These are phyloP conservation scores for Leishmania tropica DNA, from an alignment of 208 protist species.

Conservation along the genomic window DNA sequence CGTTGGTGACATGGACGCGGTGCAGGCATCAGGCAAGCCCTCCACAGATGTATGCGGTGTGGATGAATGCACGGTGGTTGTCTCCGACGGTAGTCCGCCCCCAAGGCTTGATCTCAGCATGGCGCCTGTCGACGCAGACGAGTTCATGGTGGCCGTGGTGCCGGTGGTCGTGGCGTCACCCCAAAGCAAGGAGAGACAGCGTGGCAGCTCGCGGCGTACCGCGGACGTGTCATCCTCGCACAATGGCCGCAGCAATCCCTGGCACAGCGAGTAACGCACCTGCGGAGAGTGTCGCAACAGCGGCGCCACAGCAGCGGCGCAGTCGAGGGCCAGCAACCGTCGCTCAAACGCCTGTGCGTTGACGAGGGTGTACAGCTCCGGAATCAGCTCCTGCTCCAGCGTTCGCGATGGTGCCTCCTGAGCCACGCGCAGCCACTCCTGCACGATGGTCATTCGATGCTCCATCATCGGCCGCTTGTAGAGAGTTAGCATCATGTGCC, in stretches of 20 bases:
- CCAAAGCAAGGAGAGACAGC: conserved; percentile 59
- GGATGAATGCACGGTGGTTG: background rate
- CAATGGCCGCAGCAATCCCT: conserved; percentile 63
- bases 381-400: conserved; percentile 65
- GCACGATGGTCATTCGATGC: conserved; percentile 42
- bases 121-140: background rate
- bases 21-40: background rate
- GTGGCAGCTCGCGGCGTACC: conserved; percentile 61
- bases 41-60: background rate
- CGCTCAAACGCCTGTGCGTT: conserved; percentile 53
- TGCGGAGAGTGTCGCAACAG: conserved; percentile 33
- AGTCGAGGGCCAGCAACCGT: conserved; percentile 64
- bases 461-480: conserved; percentile 53
- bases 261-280: conserved; percentile 50
- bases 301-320: conserved; percentile 41
- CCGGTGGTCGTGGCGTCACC: conserved; percentile 7
- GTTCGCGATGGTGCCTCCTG: conserved; percentile 31
- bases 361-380: conserved; percentile 66
- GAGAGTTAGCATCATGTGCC: conserved; percentile 57
- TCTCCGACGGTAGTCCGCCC: background rate
- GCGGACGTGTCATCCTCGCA: conserved; percentile 61
- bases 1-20: conserved; percentile 2
- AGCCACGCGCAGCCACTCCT: conserved; percentile 57
- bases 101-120: background rate
- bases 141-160: background rate